Evolutionary conservation across 2,329 filamentous ascomycete species (phyloP), one percentile per base, ranked within the genome.

Genomic region (Fusarium sp.): DNA sequence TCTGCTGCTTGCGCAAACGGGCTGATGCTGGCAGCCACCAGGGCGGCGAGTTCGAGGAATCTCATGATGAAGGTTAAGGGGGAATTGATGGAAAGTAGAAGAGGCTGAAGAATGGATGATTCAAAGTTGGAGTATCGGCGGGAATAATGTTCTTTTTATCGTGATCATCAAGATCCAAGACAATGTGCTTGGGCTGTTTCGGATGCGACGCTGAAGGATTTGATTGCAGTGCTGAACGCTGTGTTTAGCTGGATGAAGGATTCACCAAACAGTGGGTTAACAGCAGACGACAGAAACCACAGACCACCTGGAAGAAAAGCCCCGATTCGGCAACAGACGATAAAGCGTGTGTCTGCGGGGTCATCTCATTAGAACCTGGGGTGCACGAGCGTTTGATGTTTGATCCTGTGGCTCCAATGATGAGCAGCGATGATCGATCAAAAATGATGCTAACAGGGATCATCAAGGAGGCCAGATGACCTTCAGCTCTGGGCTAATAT

Each of bases 1-100:
- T 79, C 77, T 3, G 79, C 79, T 15, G 77, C 60, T 7, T 19
- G 39, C 3, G 46, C 45, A 25, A 55, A 44, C 20, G 56, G 53
- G 15, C 47, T 56, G 10, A 60, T 44, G 25, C 51, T 39, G 19
- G 67, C 63, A 19, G 54, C 25, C 41, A 56, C 39, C n/a, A 68
- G 44, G 37, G 57, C 49, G 14, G 61, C n/a, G 6, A 54, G 44
- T 10, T 52, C 48, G 11, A 63, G 40, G 25, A 64, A 46, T 22
- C 49, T 63, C 65, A 69, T 69, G n/a, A 7, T 62, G 44, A 32
- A 23, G 8, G 33, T 30, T 30, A 10, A 30, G 14, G 25, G 40
- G 22, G 8, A 14, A 13, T 43, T 20, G 27, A 35, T 27, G 37
- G 9, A 13, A 19, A 35, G 27, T 30, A 10, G 10, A 19, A 46